phyloP scores from a whole-genome alignment of 129 eudicot genomes.

The Apium graveolens region DNA sequence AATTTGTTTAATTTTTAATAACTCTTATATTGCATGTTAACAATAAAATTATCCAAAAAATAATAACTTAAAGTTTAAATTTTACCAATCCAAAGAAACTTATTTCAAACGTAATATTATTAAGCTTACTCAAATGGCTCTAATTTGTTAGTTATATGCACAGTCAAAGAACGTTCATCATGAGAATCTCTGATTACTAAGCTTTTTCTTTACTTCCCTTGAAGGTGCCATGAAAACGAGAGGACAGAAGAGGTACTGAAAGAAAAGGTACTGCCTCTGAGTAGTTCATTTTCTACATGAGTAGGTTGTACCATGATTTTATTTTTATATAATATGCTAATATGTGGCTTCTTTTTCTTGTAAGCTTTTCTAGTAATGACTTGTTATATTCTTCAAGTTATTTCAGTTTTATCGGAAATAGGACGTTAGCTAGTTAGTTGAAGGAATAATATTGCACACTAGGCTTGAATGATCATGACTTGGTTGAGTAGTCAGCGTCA shows the following conservation, averaged over 20 bases:
- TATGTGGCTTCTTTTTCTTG: background rate
- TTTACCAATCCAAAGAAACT: too few relatives aligned
- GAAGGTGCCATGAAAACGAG: conserved; percentile 54
- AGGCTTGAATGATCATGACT: background rate
- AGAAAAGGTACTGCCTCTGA: conserved; percentile 42
- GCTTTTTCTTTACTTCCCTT: conserved; percentile 6
- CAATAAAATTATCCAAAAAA: too few relatives aligned
- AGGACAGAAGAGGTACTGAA: conserved; percentile 40
- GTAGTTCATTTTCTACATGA: background rate
- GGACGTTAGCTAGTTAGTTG: background rate
- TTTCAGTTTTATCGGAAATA: background rate
- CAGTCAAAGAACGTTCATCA: background rate
- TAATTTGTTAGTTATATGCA: background rate
- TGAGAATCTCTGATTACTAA: background rate
- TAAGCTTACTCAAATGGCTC: too few relatives aligned
- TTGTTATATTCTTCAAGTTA: background rate
- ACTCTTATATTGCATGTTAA: too few relatives aligned
- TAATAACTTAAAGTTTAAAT: too few relatives aligned
- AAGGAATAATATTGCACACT: background rate
- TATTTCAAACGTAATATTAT: too few relatives aligned
- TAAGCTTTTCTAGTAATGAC: background rate
- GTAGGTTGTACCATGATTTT: background rate
- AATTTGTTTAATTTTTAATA: too few relatives aligned
- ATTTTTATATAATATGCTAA: background rate
- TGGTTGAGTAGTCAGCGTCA: background rate